These are phyloP conservation scores for Aspergillus campestris DNA, from an alignment of 495 filamentous ascomycete species.

Conservation along the genomic window DNA sequence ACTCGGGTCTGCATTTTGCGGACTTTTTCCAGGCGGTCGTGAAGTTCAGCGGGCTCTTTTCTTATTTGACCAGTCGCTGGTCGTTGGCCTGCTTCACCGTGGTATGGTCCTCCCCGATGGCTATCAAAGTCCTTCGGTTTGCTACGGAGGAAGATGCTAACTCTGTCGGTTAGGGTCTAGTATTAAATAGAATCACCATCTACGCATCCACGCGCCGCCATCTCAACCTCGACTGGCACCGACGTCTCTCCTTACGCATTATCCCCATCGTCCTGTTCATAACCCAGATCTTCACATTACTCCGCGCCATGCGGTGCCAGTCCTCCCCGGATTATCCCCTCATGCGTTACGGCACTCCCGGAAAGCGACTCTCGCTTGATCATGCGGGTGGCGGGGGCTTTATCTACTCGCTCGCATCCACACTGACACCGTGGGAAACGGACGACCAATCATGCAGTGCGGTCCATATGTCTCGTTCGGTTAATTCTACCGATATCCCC, in stretches of 20 bases:
- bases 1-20: slow-evolving; percentile 23
- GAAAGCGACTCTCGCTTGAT: slow-evolving; percentile 59
- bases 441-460: slow-evolving; percentile 64
- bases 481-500: slow-evolving; percentile 36
- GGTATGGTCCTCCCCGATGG: slow-evolving; percentile 28
- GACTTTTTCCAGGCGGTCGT: slow-evolving; percentile 35
- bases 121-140: too few species aligned
- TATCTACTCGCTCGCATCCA: slow-evolving; percentile 59
- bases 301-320: slow-evolving; percentile 88
- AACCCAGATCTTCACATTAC: slow-evolving; percentile 55
- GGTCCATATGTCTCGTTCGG: slow-evolving; percentile 56
- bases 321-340: slow-evolving; percentile 68
- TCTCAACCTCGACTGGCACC: slow-evolving; percentile 58
- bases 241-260: slow-evolving; percentile 65
- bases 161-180: slow-evolving; percentile 46
- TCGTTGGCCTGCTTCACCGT: slow-evolving; percentile 77
- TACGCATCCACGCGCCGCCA: slow-evolving; percentile 82
- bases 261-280: slow-evolving; percentile 68
- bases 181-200: slow-evolving; percentile 86
- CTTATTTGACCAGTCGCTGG: slow-evolving; percentile 90
- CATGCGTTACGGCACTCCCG: slow-evolving; percentile 64
- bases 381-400: slow-evolving; percentile 63
- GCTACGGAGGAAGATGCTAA: too few species aligned
- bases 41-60: slow-evolving; percentile 79
- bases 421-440: slow-evolving; percentile 56